Conservation (phyloP, 306 rosid species). For the Quercus aquifolioides region DNA sequence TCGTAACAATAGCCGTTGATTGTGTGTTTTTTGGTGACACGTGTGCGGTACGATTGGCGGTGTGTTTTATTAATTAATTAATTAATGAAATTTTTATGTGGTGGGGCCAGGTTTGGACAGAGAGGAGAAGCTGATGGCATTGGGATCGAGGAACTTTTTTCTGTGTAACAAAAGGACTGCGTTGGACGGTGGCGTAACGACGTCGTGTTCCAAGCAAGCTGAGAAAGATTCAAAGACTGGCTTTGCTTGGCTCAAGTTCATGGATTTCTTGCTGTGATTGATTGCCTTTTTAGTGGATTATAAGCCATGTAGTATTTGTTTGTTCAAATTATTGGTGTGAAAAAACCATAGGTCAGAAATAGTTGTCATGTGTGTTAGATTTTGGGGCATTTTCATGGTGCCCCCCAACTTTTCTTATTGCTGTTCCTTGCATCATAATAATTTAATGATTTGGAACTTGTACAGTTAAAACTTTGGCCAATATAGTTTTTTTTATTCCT, state of each 20-base stretch:
- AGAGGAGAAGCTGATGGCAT: constrained; percentile 45
- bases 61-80: background rate
- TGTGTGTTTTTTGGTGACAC: background rate
- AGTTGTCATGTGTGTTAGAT: no score
- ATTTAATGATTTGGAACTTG: no score
- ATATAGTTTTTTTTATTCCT: no score
- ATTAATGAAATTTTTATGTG: background rate
- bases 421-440: no score
- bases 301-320: background rate
- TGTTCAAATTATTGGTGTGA: background rate
- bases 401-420: no score
- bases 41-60: constrained; percentile 9
- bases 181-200: constrained; percentile 15
- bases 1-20: background rate
- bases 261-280: constrained; percentile 49
- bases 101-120: constrained; percentile 56
- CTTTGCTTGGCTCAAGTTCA: constrained; percentile 62
- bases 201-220: constrained; percentile 51
- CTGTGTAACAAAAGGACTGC: constrained; percentile 40
- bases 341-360: background rate
- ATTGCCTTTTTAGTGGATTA: no score
- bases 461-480: no score
- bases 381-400: no score
- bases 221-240: constrained; percentile 31
- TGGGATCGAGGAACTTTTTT: constrained; percentile 85